A percentile compares a stretch with the other conserved stretches of the same genome.
These are phyloP conservation scores for Hypoxylon subgilvum DNA, from an alignment of 495 filamentous ascomycete genomes.

Conservation along the genomic window DNA sequence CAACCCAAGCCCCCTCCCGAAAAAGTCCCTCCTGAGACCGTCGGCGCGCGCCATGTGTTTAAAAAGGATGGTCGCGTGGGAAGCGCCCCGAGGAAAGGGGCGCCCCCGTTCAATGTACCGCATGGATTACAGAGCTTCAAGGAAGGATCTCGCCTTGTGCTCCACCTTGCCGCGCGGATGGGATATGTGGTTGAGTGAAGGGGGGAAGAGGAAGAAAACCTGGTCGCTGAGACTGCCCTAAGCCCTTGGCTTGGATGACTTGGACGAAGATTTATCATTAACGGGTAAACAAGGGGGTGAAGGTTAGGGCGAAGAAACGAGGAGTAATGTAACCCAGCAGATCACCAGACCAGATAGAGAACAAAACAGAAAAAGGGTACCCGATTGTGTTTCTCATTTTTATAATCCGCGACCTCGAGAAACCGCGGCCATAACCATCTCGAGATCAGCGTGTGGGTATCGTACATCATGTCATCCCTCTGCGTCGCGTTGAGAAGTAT, in stretches of 20 bases:
- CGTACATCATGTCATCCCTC: slow-evolving; percentile 40
- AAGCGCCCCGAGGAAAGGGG: slow-evolving; percentile 13
- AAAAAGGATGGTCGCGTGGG: slow-evolving; percentile 24
- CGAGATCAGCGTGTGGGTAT: slow-evolving; percentile 42
- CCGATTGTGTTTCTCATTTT: no score
- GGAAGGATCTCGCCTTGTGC: slow-evolving; percentile 69
- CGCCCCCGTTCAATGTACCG: slow-evolving; percentile 55
- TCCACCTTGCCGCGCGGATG: slow-evolving; percentile 65
- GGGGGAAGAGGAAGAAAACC: no score
- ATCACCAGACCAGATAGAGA: not conserved
- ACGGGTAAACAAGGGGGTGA: not conserved
- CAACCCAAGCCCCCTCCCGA: slow-evolving; percentile 41
- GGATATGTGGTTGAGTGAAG: slow-evolving; percentile 8
- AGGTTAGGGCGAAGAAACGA: not conserved
- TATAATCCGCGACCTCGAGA: slow-evolving; percentile 6
- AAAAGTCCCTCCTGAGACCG: slow-evolving; percentile 35
- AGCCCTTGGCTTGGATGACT: no score
- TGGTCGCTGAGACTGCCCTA: no score
- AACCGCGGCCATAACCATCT: slow-evolving; percentile 14
- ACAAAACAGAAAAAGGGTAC: no score
- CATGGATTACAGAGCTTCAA: slow-evolving; percentile 71
- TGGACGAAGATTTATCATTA: no score
- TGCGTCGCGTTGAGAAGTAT: no score
- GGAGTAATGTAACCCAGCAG: not conserved
- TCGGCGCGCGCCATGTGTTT: slow-evolving; percentile 25